A percentile compares a stretch with the other conserved stretches of the same genome.
Evolutionary conservation across 352 stramenopile species (phyloP).

Genomic region (Elongisporangium undulatum): DNA sequence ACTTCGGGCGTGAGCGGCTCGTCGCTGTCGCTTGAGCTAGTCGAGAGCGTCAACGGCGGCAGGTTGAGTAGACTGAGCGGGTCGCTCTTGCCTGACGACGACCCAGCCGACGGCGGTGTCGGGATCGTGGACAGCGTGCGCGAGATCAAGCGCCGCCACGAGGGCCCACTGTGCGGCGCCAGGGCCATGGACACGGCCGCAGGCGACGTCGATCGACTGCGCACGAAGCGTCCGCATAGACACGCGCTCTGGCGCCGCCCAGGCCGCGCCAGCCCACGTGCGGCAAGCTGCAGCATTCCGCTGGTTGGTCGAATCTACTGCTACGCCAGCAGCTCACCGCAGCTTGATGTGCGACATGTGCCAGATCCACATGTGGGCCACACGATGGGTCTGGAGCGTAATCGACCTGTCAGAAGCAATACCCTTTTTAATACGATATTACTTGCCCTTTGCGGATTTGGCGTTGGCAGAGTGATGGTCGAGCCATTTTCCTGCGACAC

Average conservation of each 20-base stretch:
- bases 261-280: not conserved
- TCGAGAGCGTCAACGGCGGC: not conserved
- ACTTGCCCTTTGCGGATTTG: not conserved
- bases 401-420: not conserved
- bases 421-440: not conserved
- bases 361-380: not conserved
- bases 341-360: not conserved
- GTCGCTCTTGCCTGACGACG: not conserved
- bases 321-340: too few relatives aligned
- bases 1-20: constrained; percentile 30
- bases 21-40: constrained; percentile 8
- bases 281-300: not conserved
- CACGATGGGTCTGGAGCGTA: not conserved
- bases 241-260: not conserved
- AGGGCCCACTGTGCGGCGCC: not conserved
- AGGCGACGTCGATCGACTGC: not conserved
- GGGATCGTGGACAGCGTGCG: not conserved
- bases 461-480: not conserved
- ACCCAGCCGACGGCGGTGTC: not conserved
- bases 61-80: not conserved
- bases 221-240: not conserved
- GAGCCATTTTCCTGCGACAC: not conserved
- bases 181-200: not conserved
- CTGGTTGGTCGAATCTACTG: not conserved
- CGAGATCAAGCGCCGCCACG: not conserved